These are phyloP conservation scores for Cladobotryum mycophilum DNA, from an alignment of 2,329 filamentous ascomycete species.

Conservation along the genomic window DNA sequence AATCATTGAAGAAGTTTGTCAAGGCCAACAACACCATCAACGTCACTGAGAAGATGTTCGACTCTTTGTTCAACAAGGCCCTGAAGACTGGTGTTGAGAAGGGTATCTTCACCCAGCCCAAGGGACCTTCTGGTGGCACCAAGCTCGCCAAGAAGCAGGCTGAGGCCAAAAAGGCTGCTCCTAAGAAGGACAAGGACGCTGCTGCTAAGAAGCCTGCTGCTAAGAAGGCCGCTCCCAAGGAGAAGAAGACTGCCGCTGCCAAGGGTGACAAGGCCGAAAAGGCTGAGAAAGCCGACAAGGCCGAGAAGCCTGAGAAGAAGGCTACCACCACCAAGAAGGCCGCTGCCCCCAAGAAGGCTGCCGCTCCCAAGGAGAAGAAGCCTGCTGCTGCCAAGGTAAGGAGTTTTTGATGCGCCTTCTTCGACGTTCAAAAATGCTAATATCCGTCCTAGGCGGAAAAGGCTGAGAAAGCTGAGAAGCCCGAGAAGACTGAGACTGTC, in stretches of 20 bases:
- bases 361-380: conserved; percentile 39
- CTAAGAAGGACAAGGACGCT: conserved; percentile 28
- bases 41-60: conserved; percentile 51
- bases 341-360: conserved; percentile 39
- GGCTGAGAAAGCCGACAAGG: conserved; percentile 14
- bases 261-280: conserved; percentile 22
- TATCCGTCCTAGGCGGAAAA: conserved; percentile 13
- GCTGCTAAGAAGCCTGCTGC: conserved; percentile 28
- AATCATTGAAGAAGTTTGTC: conserved; percentile 57
- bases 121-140: conserved; percentile 84
- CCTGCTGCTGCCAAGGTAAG: conserved; percentile 27
- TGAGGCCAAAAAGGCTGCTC: conserved; percentile 32
- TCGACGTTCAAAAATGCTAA: conserved; percentile 28
- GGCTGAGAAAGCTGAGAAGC: not conserved
- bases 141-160: conserved; percentile 80
- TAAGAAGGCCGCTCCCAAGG: conserved; percentile 24
- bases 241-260: conserved; percentile 27
- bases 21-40: conserved; percentile 48
- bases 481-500: conserved; percentile 60
- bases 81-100: conserved; percentile 77
- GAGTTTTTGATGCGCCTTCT: conserved; percentile 25
- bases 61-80: conserved; percentile 78
- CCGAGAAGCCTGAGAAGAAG: conserved; percentile 21
- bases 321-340: conserved; percentile 24
- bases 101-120: conserved; percentile 81